Evolutionary conservation across 2,329 filamentous ascomycete genomes (phyloP).

Genomic region (Aspergillus sp.): DNA sequence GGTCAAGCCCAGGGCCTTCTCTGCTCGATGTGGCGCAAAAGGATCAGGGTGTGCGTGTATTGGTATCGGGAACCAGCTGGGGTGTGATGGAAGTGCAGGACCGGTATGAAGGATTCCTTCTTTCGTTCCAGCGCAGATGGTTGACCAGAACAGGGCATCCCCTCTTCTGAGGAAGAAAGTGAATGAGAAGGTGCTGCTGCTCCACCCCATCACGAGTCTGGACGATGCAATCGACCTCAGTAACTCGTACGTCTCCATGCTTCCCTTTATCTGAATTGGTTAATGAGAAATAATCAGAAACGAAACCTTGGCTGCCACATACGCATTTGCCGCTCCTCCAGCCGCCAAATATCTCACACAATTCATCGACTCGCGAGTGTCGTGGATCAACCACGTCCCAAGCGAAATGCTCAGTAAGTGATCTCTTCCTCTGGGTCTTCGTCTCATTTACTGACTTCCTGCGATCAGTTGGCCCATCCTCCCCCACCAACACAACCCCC

Average conservation of each 20-base stretch:
- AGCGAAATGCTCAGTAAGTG: constrained; percentile 44
- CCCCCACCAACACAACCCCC: constrained; percentile 31
- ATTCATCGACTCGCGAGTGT: constrained; percentile 47
- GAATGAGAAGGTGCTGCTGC: constrained; percentile 37
- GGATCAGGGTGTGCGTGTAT: constrained; percentile 19
- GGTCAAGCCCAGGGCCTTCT: constrained; percentile 6
- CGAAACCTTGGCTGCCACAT: constrained; percentile 42
- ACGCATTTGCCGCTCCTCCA: constrained; percentile 47
- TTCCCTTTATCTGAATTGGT: neutral
- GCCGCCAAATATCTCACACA: constrained; percentile 58
- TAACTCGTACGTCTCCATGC: constrained; percentile 21
- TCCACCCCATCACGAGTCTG: constrained; percentile 47
- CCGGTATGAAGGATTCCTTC: constrained; percentile 11
- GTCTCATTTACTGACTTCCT: no score
- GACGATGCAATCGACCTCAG: constrained; percentile 52
- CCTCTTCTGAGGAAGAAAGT: constrained; percentile 37
- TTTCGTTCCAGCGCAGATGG: constrained; percentile 8
- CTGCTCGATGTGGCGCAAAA: constrained; percentile 17
- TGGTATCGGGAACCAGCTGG: constrained; percentile 26
- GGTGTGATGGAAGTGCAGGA: constrained; percentile 24
- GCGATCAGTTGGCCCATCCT: constrained; percentile 16
- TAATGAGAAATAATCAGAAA: constrained; percentile 8
- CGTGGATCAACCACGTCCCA: constrained; percentile 57
- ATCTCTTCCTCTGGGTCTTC: no score
- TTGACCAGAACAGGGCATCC: constrained; percentile 10